These are phyloP conservation scores for Podospora pseudoanserina DNA, from an alignment of 495 filamentous ascomycete genomes.

Conservation along the genomic window DNA sequence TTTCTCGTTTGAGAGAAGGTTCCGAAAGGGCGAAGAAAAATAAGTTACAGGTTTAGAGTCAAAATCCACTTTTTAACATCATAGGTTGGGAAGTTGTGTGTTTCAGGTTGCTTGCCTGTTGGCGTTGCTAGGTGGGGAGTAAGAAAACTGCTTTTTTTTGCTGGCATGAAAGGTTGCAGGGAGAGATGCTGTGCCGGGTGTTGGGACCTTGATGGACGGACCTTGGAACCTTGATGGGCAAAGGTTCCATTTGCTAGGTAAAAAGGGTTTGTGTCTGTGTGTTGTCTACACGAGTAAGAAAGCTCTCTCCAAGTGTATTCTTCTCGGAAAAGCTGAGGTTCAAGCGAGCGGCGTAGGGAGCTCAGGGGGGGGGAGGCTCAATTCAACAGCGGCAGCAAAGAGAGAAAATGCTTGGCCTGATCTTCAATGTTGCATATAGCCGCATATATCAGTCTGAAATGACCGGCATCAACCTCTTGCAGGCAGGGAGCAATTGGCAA, in stretches of 20 bases:
- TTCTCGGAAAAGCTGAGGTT: not conserved
- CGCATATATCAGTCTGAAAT: not conserved
- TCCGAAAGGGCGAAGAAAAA: not conserved
- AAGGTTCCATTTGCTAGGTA: not conserved
- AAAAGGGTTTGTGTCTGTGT: not conserved
- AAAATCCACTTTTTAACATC: slow-evolving; percentile 2
- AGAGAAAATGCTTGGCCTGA: not conserved
- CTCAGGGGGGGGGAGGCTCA: not conserved
- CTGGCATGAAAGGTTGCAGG: not conserved
- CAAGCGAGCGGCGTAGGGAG: not conserved
- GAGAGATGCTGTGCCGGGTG: not conserved
- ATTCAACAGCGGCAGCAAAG: not conserved
- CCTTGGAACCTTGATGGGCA: not conserved
- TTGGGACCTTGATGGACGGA: not conserved
- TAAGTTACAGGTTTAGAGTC: slow-evolving; percentile 2
- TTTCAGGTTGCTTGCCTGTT: not conserved
- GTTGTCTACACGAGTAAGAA: not conserved
- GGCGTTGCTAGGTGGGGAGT: not conserved
- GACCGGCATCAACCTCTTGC: not conserved
- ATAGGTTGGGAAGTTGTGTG: not conserved
- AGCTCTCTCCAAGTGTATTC: not conserved
- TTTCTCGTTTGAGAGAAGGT: not conserved
- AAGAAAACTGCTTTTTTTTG: not conserved
- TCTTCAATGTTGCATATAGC: not conserved
- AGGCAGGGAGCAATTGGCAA: not conserved